Evolutionary conservation across 345 rosid species (phyloP).

Genomic region (Rubroshorea leprosula): DNA sequence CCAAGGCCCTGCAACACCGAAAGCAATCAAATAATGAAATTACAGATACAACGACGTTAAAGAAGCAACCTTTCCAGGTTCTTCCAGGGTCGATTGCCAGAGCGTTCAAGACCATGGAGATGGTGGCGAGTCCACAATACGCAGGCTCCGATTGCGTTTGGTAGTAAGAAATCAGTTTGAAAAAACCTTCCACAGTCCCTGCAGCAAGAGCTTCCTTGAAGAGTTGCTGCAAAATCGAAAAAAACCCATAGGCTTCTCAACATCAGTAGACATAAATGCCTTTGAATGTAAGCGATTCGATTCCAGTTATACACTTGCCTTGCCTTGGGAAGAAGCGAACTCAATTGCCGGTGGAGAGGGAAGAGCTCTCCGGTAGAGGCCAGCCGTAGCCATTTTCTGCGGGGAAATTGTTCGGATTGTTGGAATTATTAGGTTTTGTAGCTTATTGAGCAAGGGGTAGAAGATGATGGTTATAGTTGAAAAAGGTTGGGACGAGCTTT

Average conservation of each 20-base stretch:
- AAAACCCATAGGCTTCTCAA: background rate
- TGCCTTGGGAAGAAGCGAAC: slow-evolving; percentile 51
- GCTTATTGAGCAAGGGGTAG: background rate
- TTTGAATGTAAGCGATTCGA: background rate
- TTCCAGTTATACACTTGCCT: slow-evolving; percentile 20
- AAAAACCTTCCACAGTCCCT: slow-evolving; percentile 35
- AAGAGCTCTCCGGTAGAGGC: slow-evolving; percentile 42
- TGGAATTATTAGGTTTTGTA: background rate
- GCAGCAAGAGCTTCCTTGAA: slow-evolving; percentile 30
- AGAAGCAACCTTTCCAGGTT: slow-evolving; percentile 35
- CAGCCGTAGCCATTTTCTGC: slow-evolving; percentile 38
- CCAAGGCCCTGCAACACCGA: slow-evolving; percentile 25
- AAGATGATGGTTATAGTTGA: background rate
- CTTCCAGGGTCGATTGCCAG: slow-evolving; percentile 38
- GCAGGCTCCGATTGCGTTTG: slow-evolving; percentile 50
- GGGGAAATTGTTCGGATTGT: background rate
- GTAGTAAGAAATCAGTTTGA: slow-evolving; percentile 23
- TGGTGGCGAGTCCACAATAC: slow-evolving; percentile 37
- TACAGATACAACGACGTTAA: background rate
- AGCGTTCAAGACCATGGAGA: slow-evolving; percentile 39
- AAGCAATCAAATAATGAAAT: background rate
- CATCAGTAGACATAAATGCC: background rate
- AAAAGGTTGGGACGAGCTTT: background rate
- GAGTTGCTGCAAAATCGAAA: slow-evolving; percentile 22
- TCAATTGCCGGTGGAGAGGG: slow-evolving; percentile 66